Base-by-base conservation (phyloP, 1,139 yeast species). In the Suhomyces anneliseae region DNA sequence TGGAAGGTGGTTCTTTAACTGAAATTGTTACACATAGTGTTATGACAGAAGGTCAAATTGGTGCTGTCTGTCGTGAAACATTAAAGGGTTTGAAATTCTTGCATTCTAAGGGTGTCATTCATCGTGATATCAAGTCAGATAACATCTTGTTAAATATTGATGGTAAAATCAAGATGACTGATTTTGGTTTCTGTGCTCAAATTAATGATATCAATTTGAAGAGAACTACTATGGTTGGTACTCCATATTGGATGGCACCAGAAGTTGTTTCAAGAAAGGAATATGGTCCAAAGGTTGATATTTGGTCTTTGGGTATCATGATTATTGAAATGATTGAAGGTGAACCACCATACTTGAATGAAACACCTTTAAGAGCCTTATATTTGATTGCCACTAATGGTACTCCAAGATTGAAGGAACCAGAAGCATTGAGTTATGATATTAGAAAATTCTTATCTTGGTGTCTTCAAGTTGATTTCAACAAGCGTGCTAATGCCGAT, bases 161-260 rank as follows among this genome's bases (percentile, higher is more conserved):
- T 45, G 99, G 99, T 45, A 87, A 89, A 54, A 90, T 93, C 64
- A 93, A 93, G 69, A 77, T 93, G 68, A 93, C 95, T 0, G 93
- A 86, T 68, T 86, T 86, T 66, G 95, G 95, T 1, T 87, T 92
- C 70, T 93, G 99, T 73, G 99, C 99, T 0, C 97, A 92, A 66
- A 87, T 93, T 57, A 92, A 87, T 56, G 98, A 92, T 60, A 75
- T 81, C 43, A 86, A 88, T 50, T 70, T 86, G 52, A 92, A 92
- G 68, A 82, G 99, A 66, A 90, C 96, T 7, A 93, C 99, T 3
- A 89, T 93, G 96, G 99, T 93, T 15, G 99, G 99, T n/a, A 93
- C 99, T 0, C 99, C 99, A 6, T 93, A 93, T 66, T 93, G 99
- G 99, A 93, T 93, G 99, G 99, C 99, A 0, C 99, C 99, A 2